Base-by-base conservation (phyloP, 257 asterid species). In the Gentiana macrophylla region DNA sequence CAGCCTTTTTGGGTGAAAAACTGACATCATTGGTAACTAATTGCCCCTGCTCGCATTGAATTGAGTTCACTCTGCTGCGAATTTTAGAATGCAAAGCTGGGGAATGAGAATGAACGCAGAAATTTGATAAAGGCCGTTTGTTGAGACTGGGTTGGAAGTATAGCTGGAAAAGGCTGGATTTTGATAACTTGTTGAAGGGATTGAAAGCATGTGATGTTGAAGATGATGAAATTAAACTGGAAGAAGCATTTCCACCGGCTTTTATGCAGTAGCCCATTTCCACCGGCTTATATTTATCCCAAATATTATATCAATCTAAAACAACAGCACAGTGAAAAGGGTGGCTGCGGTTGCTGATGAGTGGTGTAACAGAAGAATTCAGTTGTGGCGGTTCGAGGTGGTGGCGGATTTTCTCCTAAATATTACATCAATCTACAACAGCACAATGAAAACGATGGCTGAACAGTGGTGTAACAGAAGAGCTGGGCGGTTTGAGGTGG, bases 231-330 rank as follows among this genome's bases (percentile, higher is more conserved):
- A 75, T 37, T 13, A 67, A 72, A 55, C 53, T 55, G n/a, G 62
- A 71, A 1, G 64, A 61, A 38, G 52, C 70, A 63, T 57, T 75
- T 33, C 61, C 70, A 15, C 70, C 71, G 43, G 45, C 62, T 2
- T 71, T 67, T 70, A 71, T 9, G 49, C 77, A 67, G 55, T 57
- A 61, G n/a, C 56, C 72, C 80, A 71, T 75, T 53, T 54, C 47
- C 60, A 32, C 7, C 32, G 35, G 4, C 49, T 13, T n/a, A 6
- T 15, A 15, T 48, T 10, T 24, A 48, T 48, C 49, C 15, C 51
- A 47, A 59, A 53, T 24, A 24, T 24, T 24, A 24, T 24, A 24
- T 24, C 24, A 24, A 24, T 24, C 24, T 24, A 24, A 24, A 24
- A 24, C 24, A 24, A 24, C 24, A 24, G 24, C 24, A 24, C 24